These are phyloP conservation scores for Hypomontagnella submonticulosa DNA, from an alignment of 495 filamentous ascomycete species.

Conservation along the genomic window DNA sequence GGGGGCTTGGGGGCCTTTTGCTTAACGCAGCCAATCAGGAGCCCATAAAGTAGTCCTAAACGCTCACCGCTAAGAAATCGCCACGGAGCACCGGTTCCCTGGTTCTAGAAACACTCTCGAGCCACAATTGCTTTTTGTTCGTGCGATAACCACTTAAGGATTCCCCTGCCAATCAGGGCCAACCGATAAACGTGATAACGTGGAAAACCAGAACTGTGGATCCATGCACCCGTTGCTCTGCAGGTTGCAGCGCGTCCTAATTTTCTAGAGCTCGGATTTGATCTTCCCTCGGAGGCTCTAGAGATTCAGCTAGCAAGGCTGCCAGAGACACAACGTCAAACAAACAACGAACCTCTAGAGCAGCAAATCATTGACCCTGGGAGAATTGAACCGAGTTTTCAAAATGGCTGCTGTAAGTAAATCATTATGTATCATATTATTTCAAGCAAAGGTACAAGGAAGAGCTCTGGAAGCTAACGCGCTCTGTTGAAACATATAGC, in stretches of 20 bases:
- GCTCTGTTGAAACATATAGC: constrained; percentile 59
- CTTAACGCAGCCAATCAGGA: too few species aligned
- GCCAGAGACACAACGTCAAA: constrained; percentile 14
- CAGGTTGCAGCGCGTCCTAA: constrained; percentile 19
- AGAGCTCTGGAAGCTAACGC: constrained; percentile 28
- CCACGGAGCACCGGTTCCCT: constrained; percentile 5
- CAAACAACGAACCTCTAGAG: constrained; percentile 1
- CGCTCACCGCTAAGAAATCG: constrained; percentile 9
- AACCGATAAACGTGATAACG: constrained; percentile 14
- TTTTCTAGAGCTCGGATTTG: constrained; percentile 30
- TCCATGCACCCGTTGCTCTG: background rate
- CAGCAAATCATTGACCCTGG: constrained; percentile 6
- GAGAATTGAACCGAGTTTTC: constrained; percentile 13
- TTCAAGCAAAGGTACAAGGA: constrained; percentile 6
- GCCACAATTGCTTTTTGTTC: constrained; percentile 1
- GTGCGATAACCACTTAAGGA: too few species aligned
- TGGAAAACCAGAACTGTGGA: background rate
- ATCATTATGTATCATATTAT: constrained; percentile 1
- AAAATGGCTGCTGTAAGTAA: constrained; percentile 45
- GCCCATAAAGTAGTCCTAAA: too few species aligned
- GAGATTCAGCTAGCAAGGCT: constrained; percentile 22
- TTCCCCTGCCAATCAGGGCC: background rate
- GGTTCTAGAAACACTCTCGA: background rate
- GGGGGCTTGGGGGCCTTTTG: too few species aligned
- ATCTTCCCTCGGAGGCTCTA: constrained; percentile 14